These are phyloP conservation scores for Crithidia thermophila DNA, from an alignment of 208 protist species.

Conservation along the genomic window DNA sequence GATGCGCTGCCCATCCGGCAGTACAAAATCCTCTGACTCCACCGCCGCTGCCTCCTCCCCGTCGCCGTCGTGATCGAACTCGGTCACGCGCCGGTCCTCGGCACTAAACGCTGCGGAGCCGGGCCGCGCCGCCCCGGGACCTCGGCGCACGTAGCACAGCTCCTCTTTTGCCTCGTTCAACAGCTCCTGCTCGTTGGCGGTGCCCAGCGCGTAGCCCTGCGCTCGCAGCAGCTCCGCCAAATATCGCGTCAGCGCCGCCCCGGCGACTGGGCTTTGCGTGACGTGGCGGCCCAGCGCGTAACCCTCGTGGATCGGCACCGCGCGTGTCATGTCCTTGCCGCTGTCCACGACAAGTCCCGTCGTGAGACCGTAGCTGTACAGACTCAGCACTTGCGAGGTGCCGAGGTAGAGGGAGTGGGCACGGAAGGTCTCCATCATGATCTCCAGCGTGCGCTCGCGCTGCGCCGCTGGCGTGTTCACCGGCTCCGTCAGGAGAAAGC, in stretches of 20 bases:
- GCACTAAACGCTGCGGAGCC: too few species aligned
- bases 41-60: background rate
- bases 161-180: constrained; percentile 92
- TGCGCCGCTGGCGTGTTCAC: constrained; percentile 81
- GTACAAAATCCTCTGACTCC: constrained; percentile 53
- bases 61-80: background rate
- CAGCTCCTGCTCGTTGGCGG: constrained; percentile 85
- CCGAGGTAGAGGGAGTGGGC: constrained; percentile 92
- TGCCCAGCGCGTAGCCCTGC: constrained; percentile 91
- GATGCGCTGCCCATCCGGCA: constrained; percentile 91
- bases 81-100: too few species aligned
- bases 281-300: constrained; percentile 92
- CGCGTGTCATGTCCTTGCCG: constrained; percentile 80
- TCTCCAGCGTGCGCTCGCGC: constrained; percentile 90
- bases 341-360: constrained; percentile 95
- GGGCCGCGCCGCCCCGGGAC: too few species aligned
- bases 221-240: constrained; percentile 62
- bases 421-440: constrained; percentile 96
- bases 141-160: constrained; percentile 81
- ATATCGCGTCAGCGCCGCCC: constrained; percentile 84
- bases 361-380: constrained; percentile 94
- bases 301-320: constrained; percentile 94
- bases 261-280: constrained; percentile 72
- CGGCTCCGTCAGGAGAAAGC: constrained; percentile 87
- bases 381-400: constrained; percentile 89